Evolutionary conservation across 129 eudicot species (phyloP).

Genomic region (Flaveria robusta): DNA sequence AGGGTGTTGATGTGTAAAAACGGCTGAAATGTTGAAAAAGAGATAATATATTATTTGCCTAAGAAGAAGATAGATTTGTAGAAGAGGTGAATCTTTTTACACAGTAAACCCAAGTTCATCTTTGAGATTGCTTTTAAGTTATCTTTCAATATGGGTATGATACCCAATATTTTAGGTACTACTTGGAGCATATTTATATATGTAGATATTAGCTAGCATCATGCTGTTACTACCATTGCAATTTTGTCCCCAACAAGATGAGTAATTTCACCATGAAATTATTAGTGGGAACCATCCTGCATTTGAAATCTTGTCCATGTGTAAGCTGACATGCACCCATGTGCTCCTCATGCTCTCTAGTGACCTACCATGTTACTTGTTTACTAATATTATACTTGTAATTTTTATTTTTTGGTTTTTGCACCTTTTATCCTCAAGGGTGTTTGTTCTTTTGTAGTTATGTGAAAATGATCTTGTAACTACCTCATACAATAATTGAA

Average conservation of each 20-base stretch:
- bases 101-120: not conserved
- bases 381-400: not conserved
- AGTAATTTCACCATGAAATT: not conserved
- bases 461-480: slow-evolving; percentile 22
- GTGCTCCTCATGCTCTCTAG: slow-evolving; percentile 37
- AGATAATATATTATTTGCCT: too few species aligned
- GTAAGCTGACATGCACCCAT: slow-evolving; percentile 46
- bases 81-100: too few species aligned
- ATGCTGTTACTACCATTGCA: not conserved
- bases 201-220: slow-evolving; percentile 1
- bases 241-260: not conserved
- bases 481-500: slow-evolving; percentile 1
- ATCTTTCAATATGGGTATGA: not conserved
- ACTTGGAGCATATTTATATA: slow-evolving; percentile 4
- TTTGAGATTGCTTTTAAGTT: not conserved
- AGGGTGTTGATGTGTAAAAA: too few species aligned
- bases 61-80: too few species aligned
- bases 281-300: slow-evolving; percentile 8
- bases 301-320: slow-evolving; percentile 36
- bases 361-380: slow-evolving; percentile 40
- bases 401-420: slow-evolving; percentile 4
- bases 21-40: too few species aligned
- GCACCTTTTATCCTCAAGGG: not conserved
- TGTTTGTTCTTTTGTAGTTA: slow-evolving; percentile 25
- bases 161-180: not conserved